Conservation (phyloP, 768 basidiomycete species). For the Mycena metata region DNA sequence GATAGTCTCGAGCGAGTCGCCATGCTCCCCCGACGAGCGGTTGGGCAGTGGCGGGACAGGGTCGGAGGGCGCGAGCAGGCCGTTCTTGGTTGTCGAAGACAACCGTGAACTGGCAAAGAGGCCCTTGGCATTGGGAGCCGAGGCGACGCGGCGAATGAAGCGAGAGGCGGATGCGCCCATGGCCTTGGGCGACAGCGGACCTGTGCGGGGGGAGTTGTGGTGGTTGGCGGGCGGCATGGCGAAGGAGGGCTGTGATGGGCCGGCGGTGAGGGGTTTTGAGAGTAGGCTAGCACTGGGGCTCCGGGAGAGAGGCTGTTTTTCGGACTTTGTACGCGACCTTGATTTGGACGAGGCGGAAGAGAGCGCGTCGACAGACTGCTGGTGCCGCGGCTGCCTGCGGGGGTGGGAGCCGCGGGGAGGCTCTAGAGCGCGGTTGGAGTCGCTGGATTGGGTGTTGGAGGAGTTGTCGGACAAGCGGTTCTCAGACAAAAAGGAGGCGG, state of each 20-base stretch:
- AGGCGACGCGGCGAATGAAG: constrained; percentile 95
- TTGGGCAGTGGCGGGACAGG: constrained; percentile 68
- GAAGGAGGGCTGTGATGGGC: constrained; percentile 63
- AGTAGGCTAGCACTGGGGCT: constrained; percentile 22
- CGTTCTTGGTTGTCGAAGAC: constrained; percentile 77
- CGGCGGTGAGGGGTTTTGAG: constrained; percentile 56
- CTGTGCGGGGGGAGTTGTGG: constrained; percentile 61
- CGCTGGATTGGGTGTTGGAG: constrained; percentile 78
- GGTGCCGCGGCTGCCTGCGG: constrained; percentile 43
- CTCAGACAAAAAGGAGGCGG: constrained; percentile 68
- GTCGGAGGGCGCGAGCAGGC: constrained; percentile 80
- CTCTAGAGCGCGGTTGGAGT: constrained; percentile 65
- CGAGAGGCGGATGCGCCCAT: constrained; percentile 84
- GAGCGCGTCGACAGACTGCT: constrained; percentile 56
- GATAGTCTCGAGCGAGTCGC: constrained; percentile 82
- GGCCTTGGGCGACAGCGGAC: constrained; percentile 74
- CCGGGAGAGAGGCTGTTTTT: constrained; percentile 55
- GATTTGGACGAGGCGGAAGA: constrained; percentile 50
- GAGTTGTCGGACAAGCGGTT: constrained; percentile 85
- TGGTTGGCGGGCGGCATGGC: constrained; percentile 54
- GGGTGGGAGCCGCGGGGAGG: constrained; percentile 37
- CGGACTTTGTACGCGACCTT: constrained; percentile 60
- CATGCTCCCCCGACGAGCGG: constrained; percentile 67
- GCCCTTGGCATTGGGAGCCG: constrained; percentile 96
- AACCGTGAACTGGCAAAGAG: constrained; percentile 79